Evolutionary conservation across 805 yeast genomes (phyloP).

Genomic region (Wickerhamiella shivajii): DNA sequence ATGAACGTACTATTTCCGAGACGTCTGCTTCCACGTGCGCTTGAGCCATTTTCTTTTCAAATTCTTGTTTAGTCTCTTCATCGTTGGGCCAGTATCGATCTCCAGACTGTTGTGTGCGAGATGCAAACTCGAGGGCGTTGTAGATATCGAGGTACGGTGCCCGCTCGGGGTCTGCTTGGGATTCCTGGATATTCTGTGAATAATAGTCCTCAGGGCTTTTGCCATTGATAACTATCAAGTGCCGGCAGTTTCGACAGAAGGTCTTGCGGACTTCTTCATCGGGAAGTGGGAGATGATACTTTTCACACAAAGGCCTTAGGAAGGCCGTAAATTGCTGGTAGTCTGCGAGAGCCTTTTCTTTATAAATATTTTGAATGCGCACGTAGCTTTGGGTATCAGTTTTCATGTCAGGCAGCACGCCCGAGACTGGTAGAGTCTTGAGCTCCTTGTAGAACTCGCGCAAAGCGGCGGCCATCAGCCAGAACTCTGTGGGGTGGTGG

Average conservation of each 20-base stretch:
- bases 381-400: constrained; percentile 54
- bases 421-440: constrained; percentile 50
- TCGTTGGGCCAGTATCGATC: constrained; percentile 1
- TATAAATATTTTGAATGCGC: constrained; percentile 41
- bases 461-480: constrained; percentile 48
- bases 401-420: constrained; percentile 78
- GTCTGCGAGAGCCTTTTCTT: constrained; percentile 40
- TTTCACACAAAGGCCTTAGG: background rate
- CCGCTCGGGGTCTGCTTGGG: constrained; percentile 15
- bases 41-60: background rate
- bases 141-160: background rate
- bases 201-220: constrained; percentile 3
- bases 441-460: constrained; percentile 29
- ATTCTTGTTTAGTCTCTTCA: background rate
- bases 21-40: background rate
- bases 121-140: constrained; percentile 9
- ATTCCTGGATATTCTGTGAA: constrained; percentile 1
- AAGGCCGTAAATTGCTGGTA: constrained; percentile 24
- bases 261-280: constrained; percentile 25
- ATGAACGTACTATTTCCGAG: constrained; percentile 17
- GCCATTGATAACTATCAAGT: constrained; percentile 33
- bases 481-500: constrained; percentile 29
- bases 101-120: constrained; percentile 17
- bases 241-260: constrained; percentile 47
- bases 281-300: background rate